phyloP scores from a whole-genome alignment of 176 grass and related monocot species.

The Carex parvula region DNA sequence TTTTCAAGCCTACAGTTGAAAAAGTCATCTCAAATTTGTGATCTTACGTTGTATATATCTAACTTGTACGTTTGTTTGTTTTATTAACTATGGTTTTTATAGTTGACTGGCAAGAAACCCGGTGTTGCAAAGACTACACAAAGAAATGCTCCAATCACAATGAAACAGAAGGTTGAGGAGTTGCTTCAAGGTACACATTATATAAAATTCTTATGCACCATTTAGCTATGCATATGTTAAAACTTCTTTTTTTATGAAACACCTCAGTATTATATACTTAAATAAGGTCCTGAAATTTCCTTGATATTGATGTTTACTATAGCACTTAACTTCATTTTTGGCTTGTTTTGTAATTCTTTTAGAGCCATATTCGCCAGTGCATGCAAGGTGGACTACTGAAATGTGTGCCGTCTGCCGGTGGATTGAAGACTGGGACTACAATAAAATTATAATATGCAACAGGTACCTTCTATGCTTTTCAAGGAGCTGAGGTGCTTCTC shows the following conservation, averaged over 20 bases:
- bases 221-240: background rate
- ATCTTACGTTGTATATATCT: background rate
- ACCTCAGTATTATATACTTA: background rate
- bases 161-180: conserved; percentile 18
- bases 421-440: conserved; percentile 99
- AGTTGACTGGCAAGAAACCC: conserved; percentile 15
- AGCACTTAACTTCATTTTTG: background rate
- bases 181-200: conserved; percentile 9
- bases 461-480: conserved; percentile 42
- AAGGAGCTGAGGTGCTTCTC: background rate
- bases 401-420: conserved; percentile 89
- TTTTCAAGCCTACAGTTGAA: background rate
- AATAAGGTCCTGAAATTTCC: background rate
- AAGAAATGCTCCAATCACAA: background rate
- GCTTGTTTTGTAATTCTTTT: conserved; percentile 15
- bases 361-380: conserved; percentile 69
- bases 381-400: conserved; percentile 93
- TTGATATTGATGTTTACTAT: conserved; percentile 17
- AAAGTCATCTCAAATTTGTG: conserved; percentile 2
- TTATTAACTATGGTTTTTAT: background rate
- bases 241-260: background rate
- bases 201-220: background rate
- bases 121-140: background rate
- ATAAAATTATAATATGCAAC: conserved; percentile 99
- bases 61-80: background rate